Conservation (phyloP, 2,329 filamentous ascomycete genomes). For the Colletotrichum tofieldiae region DNA sequence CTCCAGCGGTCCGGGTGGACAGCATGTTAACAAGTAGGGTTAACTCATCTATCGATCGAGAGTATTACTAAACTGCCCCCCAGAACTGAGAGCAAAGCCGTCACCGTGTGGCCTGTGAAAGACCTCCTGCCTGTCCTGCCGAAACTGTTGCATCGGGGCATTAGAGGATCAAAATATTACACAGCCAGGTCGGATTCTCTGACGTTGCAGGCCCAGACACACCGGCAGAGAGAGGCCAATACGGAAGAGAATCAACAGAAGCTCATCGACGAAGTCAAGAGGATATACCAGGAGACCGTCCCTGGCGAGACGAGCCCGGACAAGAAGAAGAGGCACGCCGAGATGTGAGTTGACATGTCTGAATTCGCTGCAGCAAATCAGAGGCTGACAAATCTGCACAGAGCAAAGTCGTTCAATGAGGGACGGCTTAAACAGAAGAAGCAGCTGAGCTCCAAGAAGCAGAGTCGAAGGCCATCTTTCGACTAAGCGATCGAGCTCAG, state of each 20-base stretch:
- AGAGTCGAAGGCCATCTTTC: constrained; percentile 44
- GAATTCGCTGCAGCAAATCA: constrained; percentile 34
- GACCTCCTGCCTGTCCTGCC: constrained; percentile 65
- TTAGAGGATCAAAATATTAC: constrained; percentile 71
- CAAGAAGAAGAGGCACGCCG: constrained; percentile 65
- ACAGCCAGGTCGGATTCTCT: constrained; percentile 66
- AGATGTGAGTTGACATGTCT: constrained; percentile 59
- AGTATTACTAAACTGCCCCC: not conserved
- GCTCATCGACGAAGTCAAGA: constrained; percentile 63
- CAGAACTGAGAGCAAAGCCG: constrained; percentile 74
- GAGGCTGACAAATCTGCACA: constrained; percentile 46
- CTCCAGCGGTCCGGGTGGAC: constrained; percentile 74
- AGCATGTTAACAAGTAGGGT: constrained; percentile 75
- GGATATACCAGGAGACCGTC: constrained; percentile 63
- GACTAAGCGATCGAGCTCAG: constrained; percentile 18
- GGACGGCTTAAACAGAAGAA: constrained; percentile 65
- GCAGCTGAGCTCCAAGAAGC: constrained; percentile 65
- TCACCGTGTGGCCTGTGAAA: constrained; percentile 65
- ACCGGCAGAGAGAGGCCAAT: constrained; percentile 68
- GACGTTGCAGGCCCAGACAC: constrained; percentile 69
- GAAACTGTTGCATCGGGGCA: constrained; percentile 60
- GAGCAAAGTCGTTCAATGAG: constrained; percentile 63
- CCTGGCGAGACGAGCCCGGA: constrained; percentile 63
- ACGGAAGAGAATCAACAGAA: constrained; percentile 67
- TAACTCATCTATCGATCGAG: not conserved